phyloP scores from a whole-genome alignment of 2,329 filamentous ascomycete species.

The Aspergillus felis region DNA sequence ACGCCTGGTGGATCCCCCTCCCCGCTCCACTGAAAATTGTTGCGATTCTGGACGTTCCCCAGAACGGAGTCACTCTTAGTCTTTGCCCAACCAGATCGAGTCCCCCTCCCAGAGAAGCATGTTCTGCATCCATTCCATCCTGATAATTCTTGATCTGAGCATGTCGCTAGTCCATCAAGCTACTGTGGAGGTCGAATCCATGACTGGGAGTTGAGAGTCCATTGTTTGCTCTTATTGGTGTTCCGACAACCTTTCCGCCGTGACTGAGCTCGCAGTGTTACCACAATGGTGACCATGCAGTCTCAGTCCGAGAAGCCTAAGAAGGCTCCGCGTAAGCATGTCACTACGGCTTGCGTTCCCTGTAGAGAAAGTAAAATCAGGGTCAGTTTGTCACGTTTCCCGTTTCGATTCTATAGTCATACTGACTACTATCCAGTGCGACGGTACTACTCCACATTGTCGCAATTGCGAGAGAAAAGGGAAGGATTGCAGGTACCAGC shows the following conservation, averaged over 20 bases:
- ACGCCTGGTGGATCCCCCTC: slow-evolving; percentile 13
- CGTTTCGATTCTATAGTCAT: background rate
- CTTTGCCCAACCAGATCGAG: background rate
- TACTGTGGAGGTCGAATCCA: background rate
- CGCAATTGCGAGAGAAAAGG: slow-evolving; percentile 37
- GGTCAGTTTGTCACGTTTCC: slow-evolving; percentile 22
- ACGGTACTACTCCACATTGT: slow-evolving; percentile 35
- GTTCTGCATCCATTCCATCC: background rate
- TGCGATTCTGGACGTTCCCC: background rate
- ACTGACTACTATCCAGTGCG: slow-evolving; percentile 25
- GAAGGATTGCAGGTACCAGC: slow-evolving; percentile 38
- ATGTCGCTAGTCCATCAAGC: background rate
- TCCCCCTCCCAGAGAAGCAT: background rate
- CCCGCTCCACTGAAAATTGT: slow-evolving; percentile 9
- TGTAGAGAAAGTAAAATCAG: slow-evolving; percentile 46
- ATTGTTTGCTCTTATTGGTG: background rate
- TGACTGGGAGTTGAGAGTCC: background rate
- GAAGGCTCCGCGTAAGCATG: slow-evolving; percentile 38
- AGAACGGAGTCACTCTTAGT: background rate
- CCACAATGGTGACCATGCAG: slow-evolving; percentile 17
- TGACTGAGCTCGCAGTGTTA: background rate
- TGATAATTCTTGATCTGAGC: background rate
- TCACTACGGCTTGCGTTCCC: slow-evolving; percentile 44
- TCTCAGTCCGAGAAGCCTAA: slow-evolving; percentile 24
- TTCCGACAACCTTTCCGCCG: background rate